Percentiles rank a stretch among this genome's conserved stretches.
Evolutionary conservation across 768 basidiomycete species (phyloP).

Genomic region (Crucibulum laeve): DNA sequence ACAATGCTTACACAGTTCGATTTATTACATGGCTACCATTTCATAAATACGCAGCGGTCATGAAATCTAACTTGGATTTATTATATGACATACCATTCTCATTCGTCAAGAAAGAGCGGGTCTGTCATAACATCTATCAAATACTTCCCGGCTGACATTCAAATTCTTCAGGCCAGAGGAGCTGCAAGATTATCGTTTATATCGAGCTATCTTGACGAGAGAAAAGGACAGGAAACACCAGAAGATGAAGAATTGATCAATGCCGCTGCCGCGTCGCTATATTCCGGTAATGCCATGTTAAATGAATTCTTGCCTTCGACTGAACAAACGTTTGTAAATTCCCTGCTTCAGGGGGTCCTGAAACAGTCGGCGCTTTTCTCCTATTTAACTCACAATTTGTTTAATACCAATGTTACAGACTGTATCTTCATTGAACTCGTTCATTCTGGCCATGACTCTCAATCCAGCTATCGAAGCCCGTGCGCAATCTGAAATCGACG

Average conservation of each 20-base stretch:
- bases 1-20: conserved; percentile 11
- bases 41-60: conserved; percentile 14
- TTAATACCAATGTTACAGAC: conserved; percentile 14
- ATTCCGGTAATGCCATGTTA: conserved; percentile 12
- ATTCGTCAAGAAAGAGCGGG: conserved; percentile 18
- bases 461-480: neutral
- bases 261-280: conserved; percentile 23
- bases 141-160: neutral
- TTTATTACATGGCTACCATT: conserved; percentile 31
- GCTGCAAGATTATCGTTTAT: conserved; percentile 14
- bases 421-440: conserved; percentile 23
- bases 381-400: neutral
- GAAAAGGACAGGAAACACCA: conserved; percentile 8
- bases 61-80: conserved; percentile 19
- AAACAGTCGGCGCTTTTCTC: neutral
- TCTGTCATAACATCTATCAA: conserved; percentile 1
- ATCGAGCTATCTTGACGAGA: conserved; percentile 16
- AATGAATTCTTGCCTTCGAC: neutral
- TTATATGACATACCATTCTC: conserved; percentile 23
- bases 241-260: conserved; percentile 24
- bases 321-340: neutral
- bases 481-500: neutral
- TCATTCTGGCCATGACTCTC: conserved; percentile 29
- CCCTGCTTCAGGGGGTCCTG: neutral
- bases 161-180: conserved; percentile 10